Conservation (phyloP, 2,329 filamentous ascomycete genomes). For the Raffaelea ambrosiae region DNA sequence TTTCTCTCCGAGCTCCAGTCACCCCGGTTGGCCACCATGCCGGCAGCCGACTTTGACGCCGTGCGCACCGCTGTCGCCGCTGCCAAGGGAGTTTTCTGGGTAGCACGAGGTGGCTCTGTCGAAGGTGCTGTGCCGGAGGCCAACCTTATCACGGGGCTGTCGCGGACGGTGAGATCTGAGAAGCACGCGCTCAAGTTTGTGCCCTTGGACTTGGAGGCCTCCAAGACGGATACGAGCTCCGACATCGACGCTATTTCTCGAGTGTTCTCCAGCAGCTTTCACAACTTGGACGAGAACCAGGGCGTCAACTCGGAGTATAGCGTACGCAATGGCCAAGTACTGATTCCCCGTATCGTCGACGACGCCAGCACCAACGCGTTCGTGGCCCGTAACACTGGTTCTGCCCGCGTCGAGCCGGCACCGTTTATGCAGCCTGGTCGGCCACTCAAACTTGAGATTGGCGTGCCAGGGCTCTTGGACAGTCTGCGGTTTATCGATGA, state of each 20-base stretch:
- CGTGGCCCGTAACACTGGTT: not conserved
- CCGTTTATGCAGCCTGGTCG: constrained; percentile 10
- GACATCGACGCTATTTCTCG: not conserved
- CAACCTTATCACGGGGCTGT: not conserved
- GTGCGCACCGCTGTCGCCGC: not conserved
- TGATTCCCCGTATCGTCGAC: constrained; percentile 2
- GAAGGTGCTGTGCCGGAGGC: not conserved
- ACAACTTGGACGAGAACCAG: not conserved
- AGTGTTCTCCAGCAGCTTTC: not conserved
- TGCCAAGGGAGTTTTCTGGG: not conserved
- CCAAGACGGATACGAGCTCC: constrained; percentile 2
- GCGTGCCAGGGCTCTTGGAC: constrained; percentile 16
- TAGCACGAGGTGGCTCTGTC: not conserved
- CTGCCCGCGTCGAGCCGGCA: not conserved
- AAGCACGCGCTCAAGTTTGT: constrained; percentile 19
- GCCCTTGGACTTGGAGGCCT: constrained; percentile 21
- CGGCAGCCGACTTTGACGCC: not conserved
- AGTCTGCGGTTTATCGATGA: constrained; percentile 18
- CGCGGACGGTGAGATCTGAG: not conserved
- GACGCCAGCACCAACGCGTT: constrained; percentile 4
- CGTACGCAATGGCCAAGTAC: not conserved
- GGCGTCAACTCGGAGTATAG: not conserved
- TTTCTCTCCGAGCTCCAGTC: not conserved
- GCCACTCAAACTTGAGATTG: constrained; percentile 14
- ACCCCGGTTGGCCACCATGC: not conserved